These are phyloP conservation scores for Hemerocallis citrina DNA, from an alignment of 106 monocot species.

Conservation along the genomic window DNA sequence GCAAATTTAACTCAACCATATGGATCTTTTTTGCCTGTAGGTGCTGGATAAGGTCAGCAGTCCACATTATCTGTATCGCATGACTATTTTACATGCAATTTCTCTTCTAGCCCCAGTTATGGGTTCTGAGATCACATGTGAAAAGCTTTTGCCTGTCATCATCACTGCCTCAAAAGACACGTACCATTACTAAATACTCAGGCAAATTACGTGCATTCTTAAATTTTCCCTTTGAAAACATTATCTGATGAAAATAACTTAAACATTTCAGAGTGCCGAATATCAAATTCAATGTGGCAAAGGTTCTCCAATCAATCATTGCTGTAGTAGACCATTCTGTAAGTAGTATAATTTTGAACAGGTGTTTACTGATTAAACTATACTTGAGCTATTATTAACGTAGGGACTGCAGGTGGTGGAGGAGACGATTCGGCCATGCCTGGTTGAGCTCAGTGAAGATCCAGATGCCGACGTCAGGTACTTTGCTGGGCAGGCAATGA, in stretches of 20 bases:
- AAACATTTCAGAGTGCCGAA: constrained; percentile 66
- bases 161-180: constrained; percentile 72
- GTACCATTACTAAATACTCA: constrained; percentile 11
- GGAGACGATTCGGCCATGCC: constrained; percentile 61
- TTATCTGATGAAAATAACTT: neutral
- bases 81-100: constrained; percentile 75
- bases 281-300: constrained; percentile 93
- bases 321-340: constrained; percentile 66
- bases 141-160: constrained; percentile 68
- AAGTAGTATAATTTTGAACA: constrained; percentile 30
- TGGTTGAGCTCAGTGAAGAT: constrained; percentile 78
- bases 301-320: constrained; percentile 70
- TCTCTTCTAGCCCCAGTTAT: constrained; percentile 70
- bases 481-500: constrained; percentile 61
- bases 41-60: constrained; percentile 66
- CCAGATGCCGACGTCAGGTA: constrained; percentile 90
- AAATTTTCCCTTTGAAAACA: neutral
- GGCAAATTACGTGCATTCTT: neutral
- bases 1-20: constrained; percentile 1
- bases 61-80: constrained; percentile 69
- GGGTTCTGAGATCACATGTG: constrained; percentile 70
- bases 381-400: neutral
- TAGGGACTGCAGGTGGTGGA: constrained; percentile 50
- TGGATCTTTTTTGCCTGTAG: constrained; percentile 20
- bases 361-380: no score